Conservation (phyloP, 345 rosid species). For the Citrus unshiu region DNA sequence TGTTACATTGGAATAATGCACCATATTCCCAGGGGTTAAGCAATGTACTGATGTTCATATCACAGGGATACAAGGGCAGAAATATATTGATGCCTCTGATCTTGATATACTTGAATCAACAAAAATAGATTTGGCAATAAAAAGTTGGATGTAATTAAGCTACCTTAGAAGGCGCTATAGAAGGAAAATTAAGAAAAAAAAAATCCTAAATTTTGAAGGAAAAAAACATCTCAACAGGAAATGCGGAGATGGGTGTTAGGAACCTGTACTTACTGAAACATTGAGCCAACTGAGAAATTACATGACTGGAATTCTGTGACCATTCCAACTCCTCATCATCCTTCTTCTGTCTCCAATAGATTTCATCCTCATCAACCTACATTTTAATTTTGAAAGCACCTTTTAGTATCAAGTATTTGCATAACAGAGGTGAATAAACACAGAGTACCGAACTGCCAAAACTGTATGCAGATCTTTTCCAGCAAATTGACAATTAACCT, state of each 20-base stretch:
- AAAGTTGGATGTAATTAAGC: no score
- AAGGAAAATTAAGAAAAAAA: background rate
- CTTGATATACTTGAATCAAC: background rate
- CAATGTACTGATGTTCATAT: background rate
- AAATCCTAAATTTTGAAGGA: background rate
- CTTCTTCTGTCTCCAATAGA: constrained; percentile 73
- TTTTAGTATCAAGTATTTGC: constrained; percentile 13
- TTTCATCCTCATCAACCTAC: constrained; percentile 90
- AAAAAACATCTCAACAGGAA: background rate
- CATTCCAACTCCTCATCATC: constrained; percentile 69
- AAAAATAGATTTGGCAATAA: background rate
- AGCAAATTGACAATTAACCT: background rate
- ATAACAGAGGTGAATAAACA: background rate
- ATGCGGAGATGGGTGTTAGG: background rate
- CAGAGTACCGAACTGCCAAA: background rate
- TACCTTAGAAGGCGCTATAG: background rate
- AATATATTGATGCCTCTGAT: background rate
- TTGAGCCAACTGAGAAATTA: constrained; percentile 58
- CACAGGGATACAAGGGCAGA: background rate
- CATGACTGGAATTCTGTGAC: constrained; percentile 55
- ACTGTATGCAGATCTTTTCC: background rate
- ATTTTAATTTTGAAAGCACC: constrained; percentile 23
- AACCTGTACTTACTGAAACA: constrained; percentile 60
- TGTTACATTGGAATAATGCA: background rate
- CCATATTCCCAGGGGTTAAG: background rate